phyloP scores from a whole-genome alignment of 257 asterid genomes.

The Linderniella brevidens region DNA sequence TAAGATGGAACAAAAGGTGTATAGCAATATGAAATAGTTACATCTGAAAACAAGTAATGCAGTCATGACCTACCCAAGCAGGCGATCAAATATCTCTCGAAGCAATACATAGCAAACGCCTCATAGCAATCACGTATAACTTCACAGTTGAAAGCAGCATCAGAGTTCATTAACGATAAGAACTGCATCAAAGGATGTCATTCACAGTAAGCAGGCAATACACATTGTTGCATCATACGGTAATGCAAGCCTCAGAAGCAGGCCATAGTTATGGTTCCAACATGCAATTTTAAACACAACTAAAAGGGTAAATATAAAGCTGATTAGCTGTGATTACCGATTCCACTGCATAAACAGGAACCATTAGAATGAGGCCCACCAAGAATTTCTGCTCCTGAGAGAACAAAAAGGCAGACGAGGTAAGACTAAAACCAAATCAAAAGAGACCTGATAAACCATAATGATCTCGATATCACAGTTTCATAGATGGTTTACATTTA shows the following conservation, averaged over 20 bases:
- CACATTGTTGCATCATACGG: slow-evolving; percentile 7
- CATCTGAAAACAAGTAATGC: slow-evolving; percentile 8
- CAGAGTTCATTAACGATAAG: slow-evolving; percentile 53
- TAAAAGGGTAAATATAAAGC: no score
- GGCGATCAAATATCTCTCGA: slow-evolving; percentile 97
- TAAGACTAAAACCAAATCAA: slow-evolving; percentile 9
- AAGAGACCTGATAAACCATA: neutral
- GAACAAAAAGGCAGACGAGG: slow-evolving; percentile 8
- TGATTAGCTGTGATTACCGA: slow-evolving; percentile 32
- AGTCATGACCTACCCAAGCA: slow-evolving; percentile 60
- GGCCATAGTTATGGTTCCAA: no score
- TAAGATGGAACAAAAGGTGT: no score
- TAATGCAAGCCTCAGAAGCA: no score
- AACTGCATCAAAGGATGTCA: slow-evolving; percentile 28
- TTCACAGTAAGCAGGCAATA: no score
- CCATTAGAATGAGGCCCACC: slow-evolving; percentile 88
- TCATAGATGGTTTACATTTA: neutral
- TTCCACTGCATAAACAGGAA: slow-evolving; percentile 96
- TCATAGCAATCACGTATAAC: slow-evolving; percentile 90
- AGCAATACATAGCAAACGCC: slow-evolving; percentile 95
- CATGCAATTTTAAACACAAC: no score
- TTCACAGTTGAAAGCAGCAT: slow-evolving; percentile 78
- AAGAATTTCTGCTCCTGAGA: slow-evolving; percentile 95
- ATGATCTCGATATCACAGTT: neutral
- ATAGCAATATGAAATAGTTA: no score